Percentiles rank a stretch among this genome's conserved stretches.
phyloP scores from a whole-genome alignment of 371 early-diverging fungal genomes.

The Mucor plumbeus region DNA sequence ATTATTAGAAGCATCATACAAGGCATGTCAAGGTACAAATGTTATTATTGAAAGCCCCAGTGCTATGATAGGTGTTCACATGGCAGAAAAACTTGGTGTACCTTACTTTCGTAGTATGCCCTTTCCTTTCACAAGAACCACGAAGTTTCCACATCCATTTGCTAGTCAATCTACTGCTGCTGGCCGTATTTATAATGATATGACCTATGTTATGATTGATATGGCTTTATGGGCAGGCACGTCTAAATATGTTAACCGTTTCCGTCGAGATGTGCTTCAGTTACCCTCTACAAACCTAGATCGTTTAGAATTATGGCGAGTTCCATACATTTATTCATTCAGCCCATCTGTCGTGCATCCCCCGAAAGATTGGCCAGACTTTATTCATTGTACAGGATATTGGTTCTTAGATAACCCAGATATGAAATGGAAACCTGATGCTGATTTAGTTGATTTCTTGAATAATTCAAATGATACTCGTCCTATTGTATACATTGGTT shows the following conservation, averaged over 20 bases:
- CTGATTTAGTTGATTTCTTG: constrained; percentile 61
- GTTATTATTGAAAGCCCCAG: constrained; percentile 77
- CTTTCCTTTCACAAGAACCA: constrained; percentile 81
- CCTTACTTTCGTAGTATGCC: constrained; percentile 79
- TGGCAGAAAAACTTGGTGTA: constrained; percentile 73
- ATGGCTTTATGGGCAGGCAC: constrained; percentile 77
- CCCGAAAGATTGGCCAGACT: constrained; percentile 80
- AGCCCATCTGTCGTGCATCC: constrained; percentile 71
- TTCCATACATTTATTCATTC: constrained; percentile 80
- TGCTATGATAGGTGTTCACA: constrained; percentile 79
- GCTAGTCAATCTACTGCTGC: constrained; percentile 64
- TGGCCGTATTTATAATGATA: constrained; percentile 77
- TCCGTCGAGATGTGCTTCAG: constrained; percentile 61
- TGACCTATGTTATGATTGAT: constrained; percentile 80
- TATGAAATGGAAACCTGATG: constrained; percentile 62
- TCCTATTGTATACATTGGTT: constrained; percentile 84
- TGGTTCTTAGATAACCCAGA: constrained; percentile 81
- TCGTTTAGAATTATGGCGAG: constrained; percentile 57
- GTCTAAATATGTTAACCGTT: constrained; percentile 66
- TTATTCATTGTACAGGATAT: constrained; percentile 77
- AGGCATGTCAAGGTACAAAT: constrained; percentile 76
- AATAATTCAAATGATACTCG: constrained; percentile 40
- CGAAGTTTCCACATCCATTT: constrained; percentile 82
- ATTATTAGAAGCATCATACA: constrained; percentile 67
- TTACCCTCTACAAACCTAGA: constrained; percentile 58